Conservation (phyloP, 257 asterid species). For the Fraxinus americana region DNA sequence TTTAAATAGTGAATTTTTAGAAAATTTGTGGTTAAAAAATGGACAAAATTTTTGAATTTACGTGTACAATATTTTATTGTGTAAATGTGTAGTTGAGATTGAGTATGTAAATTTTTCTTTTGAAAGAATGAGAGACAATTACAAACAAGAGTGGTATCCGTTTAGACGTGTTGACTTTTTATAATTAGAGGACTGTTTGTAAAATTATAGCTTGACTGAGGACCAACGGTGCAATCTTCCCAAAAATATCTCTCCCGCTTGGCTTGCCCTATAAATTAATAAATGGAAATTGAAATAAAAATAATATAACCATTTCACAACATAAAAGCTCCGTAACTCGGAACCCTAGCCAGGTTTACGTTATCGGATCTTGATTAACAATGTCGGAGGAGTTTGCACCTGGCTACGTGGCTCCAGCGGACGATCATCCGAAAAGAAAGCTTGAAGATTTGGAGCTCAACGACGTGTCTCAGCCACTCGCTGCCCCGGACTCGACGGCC, state of each 20-base stretch:
- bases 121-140: too few species aligned
- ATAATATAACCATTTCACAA: background rate
- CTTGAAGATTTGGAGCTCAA: slow-evolving; percentile 74
- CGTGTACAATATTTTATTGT: too few species aligned
- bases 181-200: background rate
- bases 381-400: slow-evolving; percentile 59
- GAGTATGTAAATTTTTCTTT: too few species aligned
- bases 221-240: background rate
- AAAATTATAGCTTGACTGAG: background rate
- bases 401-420: slow-evolving; percentile 29
- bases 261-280: background rate
- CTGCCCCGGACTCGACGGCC: slow-evolving; percentile 27
- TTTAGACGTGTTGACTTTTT: too few species aligned
- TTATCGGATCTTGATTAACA: background rate
- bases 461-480: slow-evolving; percentile 41
- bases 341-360: background rate
- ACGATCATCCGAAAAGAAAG: slow-evolving; percentile 79
- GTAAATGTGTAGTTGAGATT: too few species aligned
- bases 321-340: background rate
- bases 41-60: too few species aligned
- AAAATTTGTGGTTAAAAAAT: too few species aligned
- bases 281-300: too few species aligned
- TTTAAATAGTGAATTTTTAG: too few species aligned
- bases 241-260: background rate
- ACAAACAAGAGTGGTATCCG: too few species aligned